Evolutionary conservation across 192 early-diverging fungal species (phyloP), one percentile per base, ranked within the genome.

Genomic region (Oehlia diaphana): DNA sequence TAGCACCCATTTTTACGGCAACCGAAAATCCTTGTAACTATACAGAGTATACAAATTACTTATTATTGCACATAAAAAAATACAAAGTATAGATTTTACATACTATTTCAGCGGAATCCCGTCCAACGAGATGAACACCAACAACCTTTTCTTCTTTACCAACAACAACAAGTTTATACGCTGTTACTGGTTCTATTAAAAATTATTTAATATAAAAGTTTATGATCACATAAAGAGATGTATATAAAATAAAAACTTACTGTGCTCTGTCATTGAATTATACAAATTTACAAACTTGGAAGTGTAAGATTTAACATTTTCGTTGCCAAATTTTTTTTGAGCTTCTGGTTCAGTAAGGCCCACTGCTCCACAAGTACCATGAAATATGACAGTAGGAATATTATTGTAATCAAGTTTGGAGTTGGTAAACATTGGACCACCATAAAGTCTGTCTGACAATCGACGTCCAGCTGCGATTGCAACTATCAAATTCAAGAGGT

Each of bases 1-100:
- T 98, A n/a, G 97, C 97, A 26, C 97, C 98, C 98, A 99, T 98
- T 86, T 96, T 96, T 72, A 99, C 84, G 26, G 98, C 98, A 44
- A 99, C 96, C 63, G 94, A 92, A 84, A 99, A 98, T 44, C 98
- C 97, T 90, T 99, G 96, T 74, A 99, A 83, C 76, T 77, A 31
- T 50, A 31, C 19, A 47, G 50, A 50, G 31, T 9, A 26, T 26
- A 2, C 37, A 21, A n/a, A n/a, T 72, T 74, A 63, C 68, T 42
- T 44, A 37, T 21, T 5, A 13, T 39, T 42, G 9, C n/a, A 67
- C 19, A 68, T 28, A 70, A 58, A 28, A 28, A 63, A 19, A 42
- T 42, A 42, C 39, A 42, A 37, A 42, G 39, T 42, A 42, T 42
- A 8, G 39, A 37, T 42, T 0, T 14, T 50, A 67, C 19, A 14